Evolutionary conservation across 148 eudicot genomes (phyloP).

Genomic region (Silene latifolia): DNA sequence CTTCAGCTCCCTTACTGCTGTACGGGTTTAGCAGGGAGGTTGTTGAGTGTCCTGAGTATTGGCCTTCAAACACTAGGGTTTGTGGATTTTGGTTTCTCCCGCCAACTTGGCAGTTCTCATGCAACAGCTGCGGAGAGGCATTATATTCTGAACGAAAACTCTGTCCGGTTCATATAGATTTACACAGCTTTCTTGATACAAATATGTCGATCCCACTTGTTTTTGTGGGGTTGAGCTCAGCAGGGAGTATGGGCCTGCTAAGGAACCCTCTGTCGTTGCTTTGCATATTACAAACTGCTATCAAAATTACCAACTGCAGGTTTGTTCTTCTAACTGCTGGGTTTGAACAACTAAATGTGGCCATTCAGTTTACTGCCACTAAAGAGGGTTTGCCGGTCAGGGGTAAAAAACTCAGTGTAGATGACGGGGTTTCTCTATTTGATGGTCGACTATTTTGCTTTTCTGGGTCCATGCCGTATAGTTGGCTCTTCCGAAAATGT

Average conservation of each 20-base stretch:
- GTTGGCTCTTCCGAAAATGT: constrained; percentile 82
- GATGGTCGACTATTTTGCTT: constrained; percentile 66
- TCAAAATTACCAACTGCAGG: constrained; percentile 44
- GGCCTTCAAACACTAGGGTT: constrained; percentile 75
- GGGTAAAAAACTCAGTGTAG: constrained; percentile 30
- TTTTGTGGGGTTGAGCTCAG: constrained; percentile 75
- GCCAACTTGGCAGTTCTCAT: constrained; percentile 80
- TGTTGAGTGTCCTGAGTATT: constrained; percentile 92
- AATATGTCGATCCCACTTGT: constrained; percentile 47
- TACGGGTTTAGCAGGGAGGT: constrained; percentile 95
- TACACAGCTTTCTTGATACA: constrained; percentile 46
- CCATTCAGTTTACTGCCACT: constrained; percentile 40
- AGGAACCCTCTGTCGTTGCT: constrained; percentile 62
- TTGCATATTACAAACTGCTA: constrained; percentile 46
- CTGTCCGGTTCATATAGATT: constrained; percentile 52
- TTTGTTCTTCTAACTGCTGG: constrained; percentile 77
- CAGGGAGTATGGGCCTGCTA: constrained; percentile 87
- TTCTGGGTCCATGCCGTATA: constrained; percentile 79
- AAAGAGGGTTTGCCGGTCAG: constrained; percentile 29
- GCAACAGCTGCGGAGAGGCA: constrained; percentile 49
- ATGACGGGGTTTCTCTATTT: constrained; percentile 47
- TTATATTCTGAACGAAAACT: constrained; percentile 38
- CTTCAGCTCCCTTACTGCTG: constrained; percentile 67
- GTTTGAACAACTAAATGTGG: constrained; percentile 63
- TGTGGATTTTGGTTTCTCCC: constrained; percentile 98